These are phyloP conservation scores for Boletus rex-veris DNA, from an alignment of 768 basidiomycete species.

Conservation along the genomic window DNA sequence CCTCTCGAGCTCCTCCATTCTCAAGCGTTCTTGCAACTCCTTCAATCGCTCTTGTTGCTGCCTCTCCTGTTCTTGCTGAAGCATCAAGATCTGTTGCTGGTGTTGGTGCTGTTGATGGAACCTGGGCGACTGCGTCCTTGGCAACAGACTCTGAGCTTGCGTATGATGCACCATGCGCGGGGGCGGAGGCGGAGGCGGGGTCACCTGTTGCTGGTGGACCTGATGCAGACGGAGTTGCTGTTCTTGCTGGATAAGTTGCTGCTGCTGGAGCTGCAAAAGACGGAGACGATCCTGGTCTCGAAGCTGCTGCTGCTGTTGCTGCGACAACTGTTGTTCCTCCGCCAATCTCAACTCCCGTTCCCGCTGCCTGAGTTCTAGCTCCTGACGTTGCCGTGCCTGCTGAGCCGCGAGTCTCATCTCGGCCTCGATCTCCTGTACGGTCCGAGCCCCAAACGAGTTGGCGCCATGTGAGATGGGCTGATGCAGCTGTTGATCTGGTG, in stretches of 20 bases:
- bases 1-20: constrained; percentile 63
- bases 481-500: constrained; percentile 38
- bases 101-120: constrained; percentile 76
- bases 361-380: constrained; percentile 45
- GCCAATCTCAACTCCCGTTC: constrained; percentile 39
- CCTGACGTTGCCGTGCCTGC: constrained; percentile 38
- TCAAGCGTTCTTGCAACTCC: constrained; percentile 62
- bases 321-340: constrained; percentile 35
- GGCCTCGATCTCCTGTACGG: constrained; percentile 78
- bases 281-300: constrained; percentile 39
- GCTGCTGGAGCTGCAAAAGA: constrained; percentile 44
- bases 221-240: constrained; percentile 37
- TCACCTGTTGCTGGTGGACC: constrained; percentile 38
- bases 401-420: constrained; percentile 72
- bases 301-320: constrained; percentile 40
- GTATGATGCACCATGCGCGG: constrained; percentile 57
- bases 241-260: constrained; percentile 34
- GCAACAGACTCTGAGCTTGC: constrained; percentile 28
- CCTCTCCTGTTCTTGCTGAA: constrained; percentile 66
- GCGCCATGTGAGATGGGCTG: constrained; percentile 33
- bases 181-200: constrained; percentile 72
- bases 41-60: constrained; percentile 53
- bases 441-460: constrained; percentile 46
- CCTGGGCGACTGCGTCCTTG: constrained; percentile 73
- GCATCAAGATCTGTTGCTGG: constrained; percentile 62